Base-by-base conservation (phyloP, 805 yeast species). In the Starmerella tilneyi region DNA sequence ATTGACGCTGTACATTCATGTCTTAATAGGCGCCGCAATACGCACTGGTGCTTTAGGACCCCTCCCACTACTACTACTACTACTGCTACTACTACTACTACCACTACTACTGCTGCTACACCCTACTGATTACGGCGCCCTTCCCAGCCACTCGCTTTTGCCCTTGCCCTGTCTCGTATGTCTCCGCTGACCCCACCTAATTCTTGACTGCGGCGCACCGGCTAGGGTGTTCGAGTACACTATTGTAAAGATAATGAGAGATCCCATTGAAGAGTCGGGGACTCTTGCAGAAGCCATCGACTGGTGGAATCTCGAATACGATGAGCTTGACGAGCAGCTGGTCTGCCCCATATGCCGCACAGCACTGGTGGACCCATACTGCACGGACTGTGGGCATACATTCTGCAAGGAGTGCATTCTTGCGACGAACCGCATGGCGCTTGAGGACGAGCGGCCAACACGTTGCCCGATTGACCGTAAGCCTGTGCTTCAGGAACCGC, bases 321-420 rank as follows among this genome's bases (percentile, higher is more conserved):
- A 45, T 15, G 44, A 40, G 5, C 33, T 41, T 13, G 51, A 50
- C 35, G 59, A 60, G 32, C 61, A 60, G 40, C 56, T 61, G 19
- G 38, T 51, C 7, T 73, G 86, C 52, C 84, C 85, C 3, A 74
- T 79, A n/a, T 79, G 86, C 59, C 78, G 75, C 48, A 71, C 72
- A 31, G 81, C 82, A 5, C 73, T 79, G 50, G 67, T 76, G 7
- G 67, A 68, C 28, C 85, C 86, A 1, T 64, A 71, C 50, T 73
- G 79, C 5, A 80, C 85, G 1, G 59, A 67, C 1, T 79, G 86
- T 61, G 81, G 82, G 1, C 85, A 79, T 56, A 76, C 81, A 0
- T 79, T 79, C 53, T 79, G 86, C 59, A 65, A 66, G 45, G 65
- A 62, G 9, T 79, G 85, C 55, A 63, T 79, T 5, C 40, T 35